Evolutionary conservation across 2,329 filamentous ascomycete genomes (phyloP).

Genomic region (Penicillium sp.): DNA sequence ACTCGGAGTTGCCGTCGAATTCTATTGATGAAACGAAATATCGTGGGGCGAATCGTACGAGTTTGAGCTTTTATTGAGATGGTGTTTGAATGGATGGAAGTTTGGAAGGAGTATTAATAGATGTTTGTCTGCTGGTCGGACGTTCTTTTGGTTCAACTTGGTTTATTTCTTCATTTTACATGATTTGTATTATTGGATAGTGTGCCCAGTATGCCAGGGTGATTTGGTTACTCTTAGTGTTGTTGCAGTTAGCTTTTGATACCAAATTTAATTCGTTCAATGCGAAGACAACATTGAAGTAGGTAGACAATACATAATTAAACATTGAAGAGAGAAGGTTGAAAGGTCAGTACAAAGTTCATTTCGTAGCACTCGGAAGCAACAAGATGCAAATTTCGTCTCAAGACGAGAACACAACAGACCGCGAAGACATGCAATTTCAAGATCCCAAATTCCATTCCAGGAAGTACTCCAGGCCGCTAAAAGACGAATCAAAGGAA

Average conservation of each 20-base stretch:
- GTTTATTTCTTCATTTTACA: background rate
- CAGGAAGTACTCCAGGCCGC: background rate
- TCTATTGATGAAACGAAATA: slow-evolving; percentile 22
- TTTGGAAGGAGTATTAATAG: background rate
- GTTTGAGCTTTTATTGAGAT: slow-evolving; percentile 17
- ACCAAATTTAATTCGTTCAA: background rate
- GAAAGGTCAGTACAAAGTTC: background rate
- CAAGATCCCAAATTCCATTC: background rate
- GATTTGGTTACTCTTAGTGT: background rate
- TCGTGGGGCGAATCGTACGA: slow-evolving; percentile 27
- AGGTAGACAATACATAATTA: no score
- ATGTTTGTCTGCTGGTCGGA: background rate
- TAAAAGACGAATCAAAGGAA: background rate
- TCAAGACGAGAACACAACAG: background rate
- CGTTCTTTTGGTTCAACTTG: background rate
- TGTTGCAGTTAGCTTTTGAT: background rate
- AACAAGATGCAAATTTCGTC: background rate
- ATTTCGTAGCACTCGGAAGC: background rate
- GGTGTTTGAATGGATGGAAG: background rate
- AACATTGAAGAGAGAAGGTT: background rate
- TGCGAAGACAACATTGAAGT: background rate
- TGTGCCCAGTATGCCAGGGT: background rate
- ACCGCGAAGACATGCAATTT: background rate
- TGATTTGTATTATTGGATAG: slow-evolving; percentile 2
- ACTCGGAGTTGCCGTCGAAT: slow-evolving; percentile 9